Percentiles rank a stretch among this genome's conserved stretches.
These are phyloP conservation scores for Chalara sp. DNA, from an alignment of 2,329 filamentous ascomycete genomes.

Conservation along the genomic window DNA sequence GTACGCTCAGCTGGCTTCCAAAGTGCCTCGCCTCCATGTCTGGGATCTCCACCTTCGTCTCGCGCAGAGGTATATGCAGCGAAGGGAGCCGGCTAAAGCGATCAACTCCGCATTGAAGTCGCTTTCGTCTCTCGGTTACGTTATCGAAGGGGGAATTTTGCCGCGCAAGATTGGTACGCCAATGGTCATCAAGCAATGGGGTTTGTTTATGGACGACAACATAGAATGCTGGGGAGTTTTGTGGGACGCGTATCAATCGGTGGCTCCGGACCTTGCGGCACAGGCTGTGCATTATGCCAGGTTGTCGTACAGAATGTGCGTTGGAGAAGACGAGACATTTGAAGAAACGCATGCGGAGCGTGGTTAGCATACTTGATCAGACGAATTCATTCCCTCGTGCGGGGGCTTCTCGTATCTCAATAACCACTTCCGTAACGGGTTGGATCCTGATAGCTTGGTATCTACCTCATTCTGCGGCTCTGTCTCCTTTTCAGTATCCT, in stretches of 20 bases:
- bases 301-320: slow-evolving; percentile 25
- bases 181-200: slow-evolving; percentile 21
- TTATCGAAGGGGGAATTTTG: slow-evolving; percentile 5
- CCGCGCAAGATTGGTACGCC: slow-evolving; percentile 2
- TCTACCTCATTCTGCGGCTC: too few relatives aligned
- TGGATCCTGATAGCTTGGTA: too few relatives aligned
- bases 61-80: slow-evolving; percentile 6
- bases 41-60: slow-evolving; percentile 15
- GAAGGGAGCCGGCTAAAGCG: background rate
- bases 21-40: slow-evolving; percentile 21
- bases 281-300: slow-evolving; percentile 26
- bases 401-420: too few relatives aligned
- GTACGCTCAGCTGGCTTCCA: slow-evolving; percentile 17
- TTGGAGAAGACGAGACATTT: slow-evolving; percentile 30
- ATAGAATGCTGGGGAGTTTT: slow-evolving; percentile 26
- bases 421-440: too few relatives aligned
- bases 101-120: slow-evolving; percentile 1
- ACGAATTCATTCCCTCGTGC: too few relatives aligned
- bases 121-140: slow-evolving; percentile 3
- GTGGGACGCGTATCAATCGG: slow-evolving; percentile 16
- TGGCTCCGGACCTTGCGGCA: slow-evolving; percentile 14
- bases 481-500: too few relatives aligned
- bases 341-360: slow-evolving; percentile 6
- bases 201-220: slow-evolving; percentile 19
- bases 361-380: background rate